These are phyloP conservation scores for Ophiostoma angusticollis DNA, from an alignment of 2,329 filamentous ascomycete species.

Conservation along the genomic window DNA sequence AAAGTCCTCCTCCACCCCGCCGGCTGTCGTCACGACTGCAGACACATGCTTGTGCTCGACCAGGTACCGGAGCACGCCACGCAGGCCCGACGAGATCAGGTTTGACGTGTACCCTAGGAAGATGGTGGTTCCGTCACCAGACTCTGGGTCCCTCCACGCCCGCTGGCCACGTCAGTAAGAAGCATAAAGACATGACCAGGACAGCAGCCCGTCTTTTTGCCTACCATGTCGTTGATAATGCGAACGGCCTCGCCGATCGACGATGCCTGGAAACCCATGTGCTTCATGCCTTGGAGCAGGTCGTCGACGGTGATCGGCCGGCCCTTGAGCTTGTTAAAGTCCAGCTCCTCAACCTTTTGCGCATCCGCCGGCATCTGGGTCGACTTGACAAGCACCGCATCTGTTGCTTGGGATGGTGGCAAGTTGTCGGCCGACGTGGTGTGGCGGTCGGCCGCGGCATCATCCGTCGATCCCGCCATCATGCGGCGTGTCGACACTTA, in stretches of 20 bases:
- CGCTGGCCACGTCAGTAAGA: constrained; percentile 32
- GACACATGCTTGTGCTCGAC: constrained; percentile 88
- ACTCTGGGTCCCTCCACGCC: constrained; percentile 68
- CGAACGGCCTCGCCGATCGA: constrained; percentile 75
- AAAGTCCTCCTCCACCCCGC: constrained; percentile 91
- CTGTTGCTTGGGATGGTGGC: constrained; percentile 51
- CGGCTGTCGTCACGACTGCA: constrained; percentile 87
- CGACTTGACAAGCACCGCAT: constrained; percentile 76
- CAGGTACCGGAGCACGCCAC: constrained; percentile 83
- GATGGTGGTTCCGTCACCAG: constrained; percentile 71
- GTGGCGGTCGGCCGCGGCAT: background rate
- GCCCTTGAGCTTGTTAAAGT: constrained; percentile 72
- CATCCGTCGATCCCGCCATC: background rate
- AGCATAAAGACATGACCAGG: background rate
- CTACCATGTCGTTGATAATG: constrained; percentile 94
- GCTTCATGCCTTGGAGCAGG: constrained; percentile 65
- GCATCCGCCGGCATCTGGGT: constrained; percentile 66
- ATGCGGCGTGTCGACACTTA: too few relatives aligned
- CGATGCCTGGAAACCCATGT: constrained; percentile 64
- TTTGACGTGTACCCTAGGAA: constrained; percentile 98
- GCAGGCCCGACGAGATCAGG: constrained; percentile 86
- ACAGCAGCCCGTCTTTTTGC: constrained; percentile 14
- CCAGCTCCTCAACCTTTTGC: constrained; percentile 77
- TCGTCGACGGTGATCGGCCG: constrained; percentile 74
- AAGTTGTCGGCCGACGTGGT: constrained; percentile 21